A percentile compares a stretch with the other conserved stretches of the same genome.
Evolutionary conservation across 2,329 filamentous ascomycete species (phyloP).

Genomic region (Cordyceps tenuipes): DNA sequence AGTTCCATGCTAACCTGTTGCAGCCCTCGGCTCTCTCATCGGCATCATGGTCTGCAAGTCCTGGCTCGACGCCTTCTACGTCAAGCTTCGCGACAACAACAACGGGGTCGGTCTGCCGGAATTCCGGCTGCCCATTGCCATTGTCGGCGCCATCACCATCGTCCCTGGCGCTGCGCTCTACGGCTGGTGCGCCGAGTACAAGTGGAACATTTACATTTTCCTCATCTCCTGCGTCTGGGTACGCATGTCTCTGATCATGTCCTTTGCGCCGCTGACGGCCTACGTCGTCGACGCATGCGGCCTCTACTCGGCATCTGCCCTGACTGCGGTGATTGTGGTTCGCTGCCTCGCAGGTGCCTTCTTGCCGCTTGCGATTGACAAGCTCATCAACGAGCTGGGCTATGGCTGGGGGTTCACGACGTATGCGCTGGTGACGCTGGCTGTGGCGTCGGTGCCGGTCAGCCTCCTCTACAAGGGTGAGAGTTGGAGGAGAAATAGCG

Average conservation of each 20-base stretch:
- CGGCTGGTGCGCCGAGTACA: slow-evolving; percentile 11
- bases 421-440: background rate
- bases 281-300: slow-evolving; percentile 13
- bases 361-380: slow-evolving; percentile 94
- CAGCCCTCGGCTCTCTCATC: slow-evolving; percentile 40
- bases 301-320: slow-evolving; percentile 9
- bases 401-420: slow-evolving; percentile 3
- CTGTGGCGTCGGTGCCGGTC: slow-evolving; percentile 42
- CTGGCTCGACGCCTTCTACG: slow-evolving; percentile 45
- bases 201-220: slow-evolving; percentile 5
- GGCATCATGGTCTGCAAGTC: slow-evolving; percentile 42
- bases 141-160: slow-evolving; percentile 27
- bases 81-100: slow-evolving; percentile 33
- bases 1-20: background rate
- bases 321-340: slow-evolving; percentile 25
- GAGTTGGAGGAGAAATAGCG: slow-evolving; percentile 28
- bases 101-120: slow-evolving; percentile 40
- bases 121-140: slow-evolving; percentile 43
- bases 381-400: slow-evolving; percentile 41
- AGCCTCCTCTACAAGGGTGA: slow-evolving; percentile 42
- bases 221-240: slow-evolving; percentile 8
- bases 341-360: slow-evolving; percentile 94
- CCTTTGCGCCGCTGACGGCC: slow-evolving; percentile 9
- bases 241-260: slow-evolving; percentile 11
- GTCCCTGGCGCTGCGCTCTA: slow-evolving; percentile 8